A percentile compares a stretch with the other conserved stretches of the same genome.
Evolutionary conservation across 164 flowering plant species (phyloP).

Genomic region (Vitis rupestris): DNA sequence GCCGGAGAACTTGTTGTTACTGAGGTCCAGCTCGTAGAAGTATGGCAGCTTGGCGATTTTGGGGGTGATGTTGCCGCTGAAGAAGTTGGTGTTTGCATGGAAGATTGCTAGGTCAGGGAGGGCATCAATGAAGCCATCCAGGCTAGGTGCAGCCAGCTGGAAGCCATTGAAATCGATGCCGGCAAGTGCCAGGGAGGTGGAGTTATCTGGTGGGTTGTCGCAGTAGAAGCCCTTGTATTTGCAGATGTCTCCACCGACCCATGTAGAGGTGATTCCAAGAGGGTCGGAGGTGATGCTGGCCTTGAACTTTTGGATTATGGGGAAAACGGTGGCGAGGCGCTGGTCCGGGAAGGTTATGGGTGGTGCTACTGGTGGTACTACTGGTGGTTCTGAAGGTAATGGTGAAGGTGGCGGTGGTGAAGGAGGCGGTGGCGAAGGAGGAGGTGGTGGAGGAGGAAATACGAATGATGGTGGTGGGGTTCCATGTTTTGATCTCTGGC

Average conservation of each 20-base stretch:
- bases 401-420: conserved; percentile 7
- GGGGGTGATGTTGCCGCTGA: conserved; percentile 26
- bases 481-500: neutral
- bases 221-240: conserved; percentile 62
- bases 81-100: conserved; percentile 42
- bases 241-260: conserved; percentile 62
- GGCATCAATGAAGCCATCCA: conserved; percentile 30
- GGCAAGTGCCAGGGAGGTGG: conserved; percentile 23
- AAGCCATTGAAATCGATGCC: conserved; percentile 38
- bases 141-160: conserved; percentile 23
- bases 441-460: neutral
- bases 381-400: too few species aligned
- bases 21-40: conserved; percentile 35
- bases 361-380: neutral
- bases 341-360: conserved; percentile 30
- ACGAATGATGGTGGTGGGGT: too few species aligned
- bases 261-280: conserved; percentile 33
- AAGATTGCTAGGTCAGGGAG: conserved; percentile 33
- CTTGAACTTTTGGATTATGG: conserved; percentile 55
- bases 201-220: conserved; percentile 41
- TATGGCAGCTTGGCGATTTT: conserved; percentile 20
- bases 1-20: conserved; percentile 34
- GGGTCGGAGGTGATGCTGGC: conserved; percentile 46
- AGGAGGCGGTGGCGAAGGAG: neutral
- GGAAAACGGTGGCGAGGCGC: conserved; percentile 36